A percentile compares a stretch with the other conserved stretches of the same genome.
phyloP scores from a whole-genome alignment of 768 basidiomycete genomes.

The Leccinum obscurum region DNA sequence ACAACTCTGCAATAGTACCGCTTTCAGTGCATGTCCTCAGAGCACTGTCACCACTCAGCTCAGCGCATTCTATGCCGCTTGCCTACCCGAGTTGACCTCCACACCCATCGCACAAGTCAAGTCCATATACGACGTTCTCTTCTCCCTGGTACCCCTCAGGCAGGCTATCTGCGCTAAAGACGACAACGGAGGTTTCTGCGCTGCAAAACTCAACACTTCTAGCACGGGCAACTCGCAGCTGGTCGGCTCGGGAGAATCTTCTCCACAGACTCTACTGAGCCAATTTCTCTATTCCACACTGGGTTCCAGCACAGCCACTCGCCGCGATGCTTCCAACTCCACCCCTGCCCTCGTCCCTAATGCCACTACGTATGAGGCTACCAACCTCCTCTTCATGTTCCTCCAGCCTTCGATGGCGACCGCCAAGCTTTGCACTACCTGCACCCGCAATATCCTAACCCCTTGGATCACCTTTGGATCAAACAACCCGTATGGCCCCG shows the following conservation, averaged over 20 bases:
- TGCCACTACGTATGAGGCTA: constrained; percentile 48
- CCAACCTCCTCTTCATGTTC: constrained; percentile 83
- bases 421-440: constrained; percentile 71
- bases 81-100: constrained; percentile 67
- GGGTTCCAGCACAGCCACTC: constrained; percentile 19
- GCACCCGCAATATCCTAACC: constrained; percentile 75
- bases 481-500: constrained; percentile 69
- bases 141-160: constrained; percentile 63
- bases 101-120: constrained; percentile 49
- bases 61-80: constrained; percentile 67
- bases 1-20: constrained; percentile 52
- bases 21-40: constrained; percentile 53
- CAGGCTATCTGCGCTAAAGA: constrained; percentile 76
- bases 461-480: constrained; percentile 79
- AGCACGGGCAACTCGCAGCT: constrained; percentile 16
- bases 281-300: constrained; percentile 28
- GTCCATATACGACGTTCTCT: constrained; percentile 78
- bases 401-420: constrained; percentile 50
- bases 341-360: constrained; percentile 47
- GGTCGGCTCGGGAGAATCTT: constrained; percentile 11
- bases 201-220: constrained; percentile 42
- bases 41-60: constrained; percentile 61
- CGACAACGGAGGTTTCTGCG: constrained; percentile 69
- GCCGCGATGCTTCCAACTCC: constrained; percentile 29
- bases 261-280: constrained; percentile 15